Evolutionary conservation across 345 rosid genomes (phyloP).

Genomic region (Citrus mangshanensis): DNA sequence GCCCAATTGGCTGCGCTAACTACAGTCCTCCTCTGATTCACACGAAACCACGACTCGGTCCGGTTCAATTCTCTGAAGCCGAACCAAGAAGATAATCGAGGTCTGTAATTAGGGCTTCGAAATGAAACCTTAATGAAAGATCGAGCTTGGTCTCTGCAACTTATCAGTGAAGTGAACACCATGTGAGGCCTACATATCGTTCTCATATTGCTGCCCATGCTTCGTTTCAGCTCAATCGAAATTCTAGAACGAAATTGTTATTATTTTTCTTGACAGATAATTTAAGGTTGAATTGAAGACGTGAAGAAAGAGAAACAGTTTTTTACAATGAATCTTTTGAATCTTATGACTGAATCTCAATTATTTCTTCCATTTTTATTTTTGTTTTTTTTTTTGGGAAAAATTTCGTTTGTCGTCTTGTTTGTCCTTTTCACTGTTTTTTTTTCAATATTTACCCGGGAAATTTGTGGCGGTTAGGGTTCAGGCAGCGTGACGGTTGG

Average conservation of each 20-base stretch:
- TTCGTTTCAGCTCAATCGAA: constrained; percentile 1
- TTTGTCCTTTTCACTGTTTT: background rate
- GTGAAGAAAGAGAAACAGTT: constrained; percentile 15
- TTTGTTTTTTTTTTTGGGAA: background rate
- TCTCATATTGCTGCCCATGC: constrained; percentile 63
- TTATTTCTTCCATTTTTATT: background rate
- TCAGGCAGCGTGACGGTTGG: background rate
- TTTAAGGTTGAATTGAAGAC: constrained; percentile 9
- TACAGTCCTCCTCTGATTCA: constrained; percentile 53
- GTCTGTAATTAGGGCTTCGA: constrained; percentile 33
- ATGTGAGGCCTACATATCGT: constrained; percentile 63
- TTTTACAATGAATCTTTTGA: constrained; percentile 17
- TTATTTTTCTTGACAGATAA: background rate
- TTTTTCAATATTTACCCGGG: constrained; percentile 1
- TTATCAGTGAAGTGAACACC: constrained; percentile 52
- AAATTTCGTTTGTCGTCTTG: constrained; percentile 6
- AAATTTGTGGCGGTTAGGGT: constrained; percentile 19
- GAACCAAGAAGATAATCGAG: constrained; percentile 34
- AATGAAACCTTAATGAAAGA: constrained; percentile 53
- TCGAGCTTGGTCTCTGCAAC: constrained; percentile 42
- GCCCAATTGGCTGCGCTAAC: constrained; percentile 71
- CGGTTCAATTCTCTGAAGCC: constrained; percentile 36
- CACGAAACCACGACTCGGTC: constrained; percentile 46
- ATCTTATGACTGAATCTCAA: constrained; percentile 19
- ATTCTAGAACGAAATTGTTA: background rate